These are phyloP conservation scores for Fusarium napiforme DNA, from an alignment of 2,329 filamentous ascomycete species.

Conservation along the genomic window DNA sequence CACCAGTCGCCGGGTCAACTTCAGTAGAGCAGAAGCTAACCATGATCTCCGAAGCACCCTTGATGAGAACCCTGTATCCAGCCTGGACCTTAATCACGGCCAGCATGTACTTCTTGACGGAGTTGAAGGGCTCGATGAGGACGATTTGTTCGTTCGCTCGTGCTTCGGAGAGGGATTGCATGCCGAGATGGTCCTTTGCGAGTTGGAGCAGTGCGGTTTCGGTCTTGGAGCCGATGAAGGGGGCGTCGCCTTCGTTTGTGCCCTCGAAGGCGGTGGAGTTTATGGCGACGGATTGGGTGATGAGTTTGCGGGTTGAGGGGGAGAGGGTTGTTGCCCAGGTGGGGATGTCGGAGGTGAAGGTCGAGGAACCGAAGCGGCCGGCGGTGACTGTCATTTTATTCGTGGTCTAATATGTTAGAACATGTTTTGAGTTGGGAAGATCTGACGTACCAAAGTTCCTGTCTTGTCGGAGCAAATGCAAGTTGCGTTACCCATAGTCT, in stretches of 20 bases:
- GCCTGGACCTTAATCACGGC: conserved; percentile 65
- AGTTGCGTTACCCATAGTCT: conserved; percentile 84
- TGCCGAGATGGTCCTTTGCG: conserved; percentile 72
- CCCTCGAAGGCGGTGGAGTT: conserved; percentile 83
- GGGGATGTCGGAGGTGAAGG: conserved; percentile 46
- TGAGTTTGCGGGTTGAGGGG: conserved; percentile 41
- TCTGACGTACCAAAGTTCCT: conserved; percentile 65
- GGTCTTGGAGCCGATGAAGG: conserved; percentile 81
- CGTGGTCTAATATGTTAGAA: conserved; percentile 51
- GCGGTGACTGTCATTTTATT: conserved; percentile 76
- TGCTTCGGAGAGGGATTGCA: conserved; percentile 72
- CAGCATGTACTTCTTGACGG: conserved; percentile 77
- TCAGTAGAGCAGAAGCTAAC: conserved; percentile 63
- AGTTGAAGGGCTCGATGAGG: conserved; percentile 80
- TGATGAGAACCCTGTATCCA: conserved; percentile 68
- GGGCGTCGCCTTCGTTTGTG: conserved; percentile 70
- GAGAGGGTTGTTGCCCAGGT: conserved; percentile 37
- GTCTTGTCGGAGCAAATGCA: conserved; percentile 77
- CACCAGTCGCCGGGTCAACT: conserved; percentile 59
- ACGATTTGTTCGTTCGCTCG: conserved; percentile 69
- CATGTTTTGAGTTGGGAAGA: too few relatives aligned
- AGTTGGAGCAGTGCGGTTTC: conserved; percentile 78
- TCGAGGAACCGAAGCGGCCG: conserved; percentile 64
- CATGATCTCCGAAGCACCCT: conserved; percentile 73
- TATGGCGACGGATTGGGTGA: conserved; percentile 60